Evolutionary conservation across 2,329 filamentous ascomycete genomes (phyloP).

Genomic region (Trichoderma sp.): DNA sequence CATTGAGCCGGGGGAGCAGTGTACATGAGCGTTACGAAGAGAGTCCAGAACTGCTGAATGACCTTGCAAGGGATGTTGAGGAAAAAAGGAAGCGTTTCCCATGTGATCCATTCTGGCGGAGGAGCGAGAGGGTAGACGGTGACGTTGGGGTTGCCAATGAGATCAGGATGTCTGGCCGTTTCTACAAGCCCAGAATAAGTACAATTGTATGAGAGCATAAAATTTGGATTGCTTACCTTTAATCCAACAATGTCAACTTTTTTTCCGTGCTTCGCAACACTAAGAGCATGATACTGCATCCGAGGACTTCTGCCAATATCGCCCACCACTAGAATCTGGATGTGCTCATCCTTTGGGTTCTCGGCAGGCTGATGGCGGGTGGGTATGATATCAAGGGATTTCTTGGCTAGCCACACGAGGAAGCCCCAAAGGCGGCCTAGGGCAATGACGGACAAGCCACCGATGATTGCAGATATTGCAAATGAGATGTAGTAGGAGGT

Average conservation of each 20-base stretch:
- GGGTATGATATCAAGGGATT: constrained; percentile 34
- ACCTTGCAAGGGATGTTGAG: constrained; percentile 82
- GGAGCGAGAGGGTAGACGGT: constrained; percentile 68
- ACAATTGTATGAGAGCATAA: background rate
- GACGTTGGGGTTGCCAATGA: constrained; percentile 69
- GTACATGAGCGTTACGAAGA: constrained; percentile 75
- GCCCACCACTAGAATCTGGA: constrained; percentile 88
- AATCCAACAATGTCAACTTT: constrained; percentile 83
- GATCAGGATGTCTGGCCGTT: constrained; percentile 76
- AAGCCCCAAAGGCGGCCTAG: constrained; percentile 31
- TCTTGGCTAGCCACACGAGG: constrained; percentile 28
- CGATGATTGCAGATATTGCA: constrained; percentile 38
- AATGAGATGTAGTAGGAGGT: constrained; percentile 28
- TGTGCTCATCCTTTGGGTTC: constrained; percentile 42
- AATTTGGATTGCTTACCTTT: constrained; percentile 55
- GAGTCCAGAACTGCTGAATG: constrained; percentile 72
- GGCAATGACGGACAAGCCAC: constrained; percentile 36
- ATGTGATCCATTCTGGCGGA: constrained; percentile 67
- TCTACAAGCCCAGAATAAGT: constrained; percentile 50
- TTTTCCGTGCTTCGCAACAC: constrained; percentile 79
- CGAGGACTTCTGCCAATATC: constrained; percentile 95
- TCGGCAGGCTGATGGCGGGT: constrained; percentile 39
- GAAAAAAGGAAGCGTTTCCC: constrained; percentile 73
- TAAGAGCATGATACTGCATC: constrained; percentile 98
- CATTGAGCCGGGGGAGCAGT: constrained; percentile 72